phyloP scores from a whole-genome alignment of 1,139 yeast genomes.

The Debaryomyces sp. region DNA sequence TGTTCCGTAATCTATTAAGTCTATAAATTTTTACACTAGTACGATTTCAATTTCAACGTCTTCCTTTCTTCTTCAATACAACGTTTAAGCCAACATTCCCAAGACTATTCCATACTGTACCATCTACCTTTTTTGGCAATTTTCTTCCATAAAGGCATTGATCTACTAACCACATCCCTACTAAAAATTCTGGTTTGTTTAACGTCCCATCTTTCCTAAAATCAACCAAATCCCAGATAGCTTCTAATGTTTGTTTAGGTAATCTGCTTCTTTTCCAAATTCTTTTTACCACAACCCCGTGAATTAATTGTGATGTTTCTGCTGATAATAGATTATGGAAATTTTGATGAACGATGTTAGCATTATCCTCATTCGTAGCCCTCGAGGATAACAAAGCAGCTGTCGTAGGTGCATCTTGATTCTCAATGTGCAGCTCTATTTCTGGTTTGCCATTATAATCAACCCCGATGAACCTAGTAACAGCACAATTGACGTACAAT shows the following conservation, averaged over 20 bases:
- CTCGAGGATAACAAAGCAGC: constrained; percentile 28
- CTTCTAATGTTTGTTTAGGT: constrained; percentile 60
- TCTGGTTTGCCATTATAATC: constrained; percentile 24
- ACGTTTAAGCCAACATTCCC: constrained; percentile 50
- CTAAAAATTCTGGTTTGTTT: constrained; percentile 79
- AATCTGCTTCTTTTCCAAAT: constrained; percentile 81
- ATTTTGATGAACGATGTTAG: constrained; percentile 24
- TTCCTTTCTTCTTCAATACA: constrained; percentile 38
- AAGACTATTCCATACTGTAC: constrained; percentile 67
- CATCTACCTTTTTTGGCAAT: constrained; percentile 65
- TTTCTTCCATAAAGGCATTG: constrained; percentile 95
- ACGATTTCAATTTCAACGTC: constrained; percentile 5
- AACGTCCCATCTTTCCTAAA: constrained; percentile 74
- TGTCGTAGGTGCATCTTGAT: constrained; percentile 13
- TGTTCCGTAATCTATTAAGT: constrained; percentile 1
- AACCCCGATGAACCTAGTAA: constrained; percentile 38
- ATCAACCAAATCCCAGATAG: constrained; percentile 83
- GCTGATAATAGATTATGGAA: constrained; percentile 38
- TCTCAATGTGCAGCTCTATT: constrained; percentile 8
- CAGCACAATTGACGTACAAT: constrained; percentile 50
- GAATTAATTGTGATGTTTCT: constrained; percentile 47
- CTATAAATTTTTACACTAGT: not conserved
- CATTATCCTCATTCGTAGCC: constrained; percentile 17
- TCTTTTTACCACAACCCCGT: constrained; percentile 70
- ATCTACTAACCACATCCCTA: constrained; percentile 96